Evolutionary conservation across 441 rosid species (phyloP).

Genomic region (Adansonia madagascariensis): DNA sequence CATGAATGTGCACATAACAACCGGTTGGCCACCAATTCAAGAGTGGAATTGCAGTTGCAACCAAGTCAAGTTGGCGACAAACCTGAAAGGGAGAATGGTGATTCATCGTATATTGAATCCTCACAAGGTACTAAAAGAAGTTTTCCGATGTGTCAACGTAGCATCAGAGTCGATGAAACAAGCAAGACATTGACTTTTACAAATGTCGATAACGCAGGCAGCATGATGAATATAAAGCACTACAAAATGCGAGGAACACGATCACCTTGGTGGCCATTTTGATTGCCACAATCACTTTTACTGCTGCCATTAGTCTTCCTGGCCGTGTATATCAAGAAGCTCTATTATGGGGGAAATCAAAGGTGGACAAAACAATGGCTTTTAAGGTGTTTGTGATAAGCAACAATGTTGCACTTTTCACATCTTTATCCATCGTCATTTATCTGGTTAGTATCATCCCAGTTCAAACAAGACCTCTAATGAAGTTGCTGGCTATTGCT

Average conservation of each 20-base stretch:
- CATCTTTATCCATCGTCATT: constrained; percentile 35
- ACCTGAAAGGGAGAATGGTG: not conserved
- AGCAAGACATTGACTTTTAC: not conserved
- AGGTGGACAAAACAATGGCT: constrained; percentile 30
- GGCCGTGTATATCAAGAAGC: constrained; percentile 36
- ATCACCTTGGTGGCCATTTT: constrained; percentile 38
- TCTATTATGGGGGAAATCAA: constrained; percentile 29
- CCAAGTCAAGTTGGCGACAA: not conserved
- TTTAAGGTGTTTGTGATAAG: constrained; percentile 39
- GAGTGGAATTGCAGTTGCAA: not conserved
- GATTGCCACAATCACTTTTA: constrained; percentile 42
- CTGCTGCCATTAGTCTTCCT: constrained; percentile 40
- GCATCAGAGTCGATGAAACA: not conserved
- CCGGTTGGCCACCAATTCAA: not conserved
- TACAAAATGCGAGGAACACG: constrained; percentile 44
- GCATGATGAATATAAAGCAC: constrained; percentile 25
- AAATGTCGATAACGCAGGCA: constrained; percentile 13
- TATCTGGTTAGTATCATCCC: constrained; percentile 38
- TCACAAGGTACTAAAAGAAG: not conserved
- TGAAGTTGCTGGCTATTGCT: constrained; percentile 28
- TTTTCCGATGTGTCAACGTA: not conserved
- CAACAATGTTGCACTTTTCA: constrained; percentile 41
- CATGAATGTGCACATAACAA: not conserved
- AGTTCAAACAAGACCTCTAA: constrained; percentile 28
- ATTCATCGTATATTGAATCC: not conserved